Conservation (phyloP, 2,329 filamentous ascomycete species). For the Colletotrichum tofieldiae region DNA sequence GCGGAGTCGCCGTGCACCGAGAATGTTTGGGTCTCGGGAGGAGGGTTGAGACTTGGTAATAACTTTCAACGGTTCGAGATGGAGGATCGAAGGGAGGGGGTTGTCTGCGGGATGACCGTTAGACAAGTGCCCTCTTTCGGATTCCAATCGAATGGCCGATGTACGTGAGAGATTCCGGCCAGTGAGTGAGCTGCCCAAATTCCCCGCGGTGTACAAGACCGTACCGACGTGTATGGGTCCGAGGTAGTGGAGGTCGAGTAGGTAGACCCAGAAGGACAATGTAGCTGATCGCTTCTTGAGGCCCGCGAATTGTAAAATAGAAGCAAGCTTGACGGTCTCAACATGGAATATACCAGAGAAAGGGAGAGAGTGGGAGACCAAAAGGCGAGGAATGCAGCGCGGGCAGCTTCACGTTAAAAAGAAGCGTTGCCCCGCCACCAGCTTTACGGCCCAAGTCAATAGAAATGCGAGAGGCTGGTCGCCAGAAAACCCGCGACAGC, state of each 20-base stretch:
- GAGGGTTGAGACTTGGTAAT: background rate
- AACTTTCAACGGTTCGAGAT: conserved; percentile 5
- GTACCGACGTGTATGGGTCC: conserved; percentile 4
- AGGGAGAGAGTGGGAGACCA: conserved; percentile 7
- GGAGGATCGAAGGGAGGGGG: too few relatives aligned
- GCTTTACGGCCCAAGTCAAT: conserved; percentile 54
- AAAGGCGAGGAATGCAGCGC: conserved; percentile 29
- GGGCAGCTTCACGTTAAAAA: conserved; percentile 52
- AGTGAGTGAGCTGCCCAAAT: background rate
- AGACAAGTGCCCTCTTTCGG: background rate
- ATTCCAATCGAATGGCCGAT: background rate
- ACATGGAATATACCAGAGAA: conserved; percentile 7
- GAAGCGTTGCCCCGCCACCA: conserved; percentile 65
- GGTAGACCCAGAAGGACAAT: conserved; percentile 3
- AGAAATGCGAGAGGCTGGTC: conserved; percentile 54
- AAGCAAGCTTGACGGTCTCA: background rate
- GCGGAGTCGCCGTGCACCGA: conserved; percentile 32
- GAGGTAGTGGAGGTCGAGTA: background rate
- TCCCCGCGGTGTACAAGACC: conserved; percentile 13
- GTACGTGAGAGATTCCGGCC: background rate
- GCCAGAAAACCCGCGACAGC: conserved; percentile 31
- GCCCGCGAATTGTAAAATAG: background rate
- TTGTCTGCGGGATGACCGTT: background rate
- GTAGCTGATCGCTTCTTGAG: background rate
- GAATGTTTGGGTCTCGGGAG: conserved; percentile 26